A percentile compares a stretch with the other conserved stretches of the same genome.
Evolutionary conservation across 164 flowering plant genomes (phyloP).

Genomic region (Dillenia suffruticosa): DNA sequence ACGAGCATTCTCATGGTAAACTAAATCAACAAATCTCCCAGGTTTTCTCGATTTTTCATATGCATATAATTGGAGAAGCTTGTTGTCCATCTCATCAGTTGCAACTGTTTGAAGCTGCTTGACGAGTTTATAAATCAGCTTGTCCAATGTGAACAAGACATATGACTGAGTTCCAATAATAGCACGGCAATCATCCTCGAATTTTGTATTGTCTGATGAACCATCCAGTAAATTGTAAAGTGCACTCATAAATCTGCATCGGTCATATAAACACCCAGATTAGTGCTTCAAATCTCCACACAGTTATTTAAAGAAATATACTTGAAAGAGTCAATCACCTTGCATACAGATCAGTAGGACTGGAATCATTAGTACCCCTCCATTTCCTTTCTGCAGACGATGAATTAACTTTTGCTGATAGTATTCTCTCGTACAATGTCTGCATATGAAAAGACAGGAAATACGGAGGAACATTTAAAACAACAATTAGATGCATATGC

Average conservation of each 20-base stretch:
- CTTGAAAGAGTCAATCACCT: conserved; percentile 37
- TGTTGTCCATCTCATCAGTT: conserved; percentile 81
- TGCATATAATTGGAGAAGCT: conserved; percentile 85
- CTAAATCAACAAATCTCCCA: conserved; percentile 62
- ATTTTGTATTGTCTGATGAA: conserved; percentile 83
- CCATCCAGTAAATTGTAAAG: conserved; percentile 87
- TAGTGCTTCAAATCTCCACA: not conserved
- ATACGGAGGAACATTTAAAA: not conserved
- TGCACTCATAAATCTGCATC: conserved; percentile 74
- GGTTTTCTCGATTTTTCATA: conserved; percentile 79
- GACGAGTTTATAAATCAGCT: conserved; percentile 80
- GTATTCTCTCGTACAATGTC: conserved; percentile 88
- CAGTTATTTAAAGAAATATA: not conserved
- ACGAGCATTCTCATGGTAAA: conserved; percentile 86
- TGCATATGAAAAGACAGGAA: conserved; percentile 22
- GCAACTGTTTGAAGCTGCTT: conserved; percentile 89
- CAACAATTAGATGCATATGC: too few relatives aligned
- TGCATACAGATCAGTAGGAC: conserved; percentile 60
- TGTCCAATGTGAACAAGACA: conserved; percentile 89
- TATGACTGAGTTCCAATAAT: conserved; percentile 93
- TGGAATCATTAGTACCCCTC: conserved; percentile 48
- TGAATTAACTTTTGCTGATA: conserved; percentile 78
- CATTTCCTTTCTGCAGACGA: conserved; percentile 69
- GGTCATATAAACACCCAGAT: conserved; percentile 6
- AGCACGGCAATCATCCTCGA: conserved; percentile 96